Evolutionary conservation across 495 filamentous ascomycete genomes (phyloP).

Genomic region (Saxophila tyrrhenica): DNA sequence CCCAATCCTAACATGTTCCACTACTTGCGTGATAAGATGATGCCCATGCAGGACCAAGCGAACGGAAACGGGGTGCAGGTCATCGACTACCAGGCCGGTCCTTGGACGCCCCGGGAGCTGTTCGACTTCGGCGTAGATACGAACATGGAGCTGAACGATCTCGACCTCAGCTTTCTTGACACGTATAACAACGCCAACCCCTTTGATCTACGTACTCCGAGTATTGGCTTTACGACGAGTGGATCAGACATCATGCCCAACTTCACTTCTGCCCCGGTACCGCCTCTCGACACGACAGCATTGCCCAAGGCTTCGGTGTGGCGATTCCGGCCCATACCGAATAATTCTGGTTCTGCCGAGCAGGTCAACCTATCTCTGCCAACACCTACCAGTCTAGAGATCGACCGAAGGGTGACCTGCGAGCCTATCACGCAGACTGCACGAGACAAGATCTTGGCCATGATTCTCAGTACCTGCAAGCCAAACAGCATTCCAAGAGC

Average conservation of each 20-base stretch:
- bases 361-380: constrained; percentile 43
- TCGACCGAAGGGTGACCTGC: constrained; percentile 26
- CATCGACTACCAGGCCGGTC: constrained; percentile 17
- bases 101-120: constrained; percentile 25
- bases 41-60: constrained; percentile 1
- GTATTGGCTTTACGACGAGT: constrained; percentile 15
- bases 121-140: constrained; percentile 41
- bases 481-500: constrained; percentile 36
- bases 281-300: constrained; percentile 16
- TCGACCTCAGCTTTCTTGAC: constrained; percentile 48
- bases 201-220: constrained; percentile 21
- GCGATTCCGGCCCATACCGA: constrained; percentile 40
- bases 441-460: constrained; percentile 46
- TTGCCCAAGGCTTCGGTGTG: constrained; percentile 39
- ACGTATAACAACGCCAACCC: constrained; percentile 42
- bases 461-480: constrained; percentile 43
- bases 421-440: constrained; percentile 38
- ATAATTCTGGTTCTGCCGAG: constrained; percentile 41
- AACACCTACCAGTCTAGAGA: constrained; percentile 22
- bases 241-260: constrained; percentile 20
- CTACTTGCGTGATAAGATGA: constrained; percentile 21
- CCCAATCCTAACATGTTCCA: constrained; percentile 17
- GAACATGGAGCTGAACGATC: constrained; percentile 48
- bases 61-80: constrained; percentile 9
- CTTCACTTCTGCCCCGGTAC: constrained; percentile 17